Evolutionary conservation across 1,284 basidiomycete species (phyloP).

Genomic region (Anthracocystis setariae): DNA sequence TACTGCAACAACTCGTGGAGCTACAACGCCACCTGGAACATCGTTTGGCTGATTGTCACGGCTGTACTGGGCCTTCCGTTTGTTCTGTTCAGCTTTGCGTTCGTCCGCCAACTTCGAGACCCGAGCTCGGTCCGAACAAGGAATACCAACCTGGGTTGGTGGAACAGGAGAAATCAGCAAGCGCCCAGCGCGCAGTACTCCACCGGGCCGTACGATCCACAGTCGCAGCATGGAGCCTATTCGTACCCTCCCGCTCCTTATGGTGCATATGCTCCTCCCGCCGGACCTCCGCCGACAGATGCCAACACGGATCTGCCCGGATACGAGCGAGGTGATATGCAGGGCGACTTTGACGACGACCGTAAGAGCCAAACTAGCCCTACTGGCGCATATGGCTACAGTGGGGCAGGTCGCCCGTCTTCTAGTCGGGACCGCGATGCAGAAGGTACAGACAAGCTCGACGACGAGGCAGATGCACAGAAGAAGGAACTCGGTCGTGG

Average conservation of each 20-base stretch:
- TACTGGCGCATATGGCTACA: constrained; percentile 17
- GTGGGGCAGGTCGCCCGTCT: constrained; percentile 23
- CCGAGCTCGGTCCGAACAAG: constrained; percentile 43
- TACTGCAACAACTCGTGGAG: constrained; percentile 52
- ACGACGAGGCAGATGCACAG: constrained; percentile 35
- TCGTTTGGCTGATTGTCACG: constrained; percentile 56
- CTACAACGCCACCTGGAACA: constrained; percentile 46
- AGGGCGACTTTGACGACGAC: constrained; percentile 46
- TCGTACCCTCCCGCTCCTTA: constrained; percentile 44
- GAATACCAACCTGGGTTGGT: constrained; percentile 27
- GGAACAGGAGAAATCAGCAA: constrained; percentile 27
- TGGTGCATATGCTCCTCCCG: constrained; percentile 28
- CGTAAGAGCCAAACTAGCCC: constrained; percentile 43
- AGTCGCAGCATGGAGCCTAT: constrained; percentile 38
- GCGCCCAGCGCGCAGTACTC: constrained; percentile 40
- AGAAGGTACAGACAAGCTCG: constrained; percentile 34
- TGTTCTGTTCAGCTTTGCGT: constrained; percentile 57
- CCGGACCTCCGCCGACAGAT: constrained; percentile 26
- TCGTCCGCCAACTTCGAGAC: constrained; percentile 52
- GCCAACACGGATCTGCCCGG: constrained; percentile 36
- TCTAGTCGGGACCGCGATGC: constrained; percentile 29
- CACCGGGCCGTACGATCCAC: constrained; percentile 42
- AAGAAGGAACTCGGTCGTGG: constrained; percentile 13
- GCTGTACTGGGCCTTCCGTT: constrained; percentile 50
- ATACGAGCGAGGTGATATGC: constrained; percentile 35